Conservation (phyloP, 768 basidiomycete species). For the Dacryopinax primogenitus region DNA sequence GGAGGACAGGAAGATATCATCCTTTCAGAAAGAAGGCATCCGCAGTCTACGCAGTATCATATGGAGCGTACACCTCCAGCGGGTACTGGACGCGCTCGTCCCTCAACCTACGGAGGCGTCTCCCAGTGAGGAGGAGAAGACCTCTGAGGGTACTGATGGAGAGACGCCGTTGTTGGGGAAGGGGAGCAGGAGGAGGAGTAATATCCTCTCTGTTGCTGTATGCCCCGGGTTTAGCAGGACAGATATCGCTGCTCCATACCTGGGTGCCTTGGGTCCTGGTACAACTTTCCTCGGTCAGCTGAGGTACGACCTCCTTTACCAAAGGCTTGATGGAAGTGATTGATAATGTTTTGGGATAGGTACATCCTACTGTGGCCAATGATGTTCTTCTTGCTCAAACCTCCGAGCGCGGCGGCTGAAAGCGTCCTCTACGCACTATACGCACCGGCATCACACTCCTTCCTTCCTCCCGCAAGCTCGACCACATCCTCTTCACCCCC, state of each 20-base stretch:
- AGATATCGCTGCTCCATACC: conserved; percentile 46
- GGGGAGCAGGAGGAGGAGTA: conserved; percentile 39
- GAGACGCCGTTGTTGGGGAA: conserved; percentile 28
- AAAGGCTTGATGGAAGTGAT: background rate
- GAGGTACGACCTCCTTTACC: conserved; percentile 37
- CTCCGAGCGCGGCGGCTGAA: conserved; percentile 51
- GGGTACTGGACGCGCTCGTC: conserved; percentile 70
- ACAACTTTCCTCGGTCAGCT: conserved; percentile 27
- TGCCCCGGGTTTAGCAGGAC: conserved; percentile 64
- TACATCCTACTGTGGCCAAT: conserved; percentile 57
- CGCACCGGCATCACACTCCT: conserved; percentile 48
- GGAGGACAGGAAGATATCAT: background rate
- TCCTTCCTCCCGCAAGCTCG: background rate
- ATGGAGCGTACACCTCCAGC: conserved; percentile 62
- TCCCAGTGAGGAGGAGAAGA: conserved; percentile 4
- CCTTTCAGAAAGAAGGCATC: conserved; percentile 39
- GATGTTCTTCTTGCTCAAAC: conserved; percentile 56
- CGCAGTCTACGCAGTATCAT: conserved; percentile 51
- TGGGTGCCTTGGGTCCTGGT: conserved; percentile 20
- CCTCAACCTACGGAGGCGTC: conserved; percentile 28
- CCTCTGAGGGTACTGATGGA: conserved; percentile 37
- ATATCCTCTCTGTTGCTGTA: conserved; percentile 60
- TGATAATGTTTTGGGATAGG: conserved; percentile 28
- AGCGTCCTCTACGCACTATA: conserved; percentile 65
- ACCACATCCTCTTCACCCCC: conserved; percentile 6